phyloP scores from a whole-genome alignment of 169 alveolate species.

The Plasmodium fragile region DNA sequence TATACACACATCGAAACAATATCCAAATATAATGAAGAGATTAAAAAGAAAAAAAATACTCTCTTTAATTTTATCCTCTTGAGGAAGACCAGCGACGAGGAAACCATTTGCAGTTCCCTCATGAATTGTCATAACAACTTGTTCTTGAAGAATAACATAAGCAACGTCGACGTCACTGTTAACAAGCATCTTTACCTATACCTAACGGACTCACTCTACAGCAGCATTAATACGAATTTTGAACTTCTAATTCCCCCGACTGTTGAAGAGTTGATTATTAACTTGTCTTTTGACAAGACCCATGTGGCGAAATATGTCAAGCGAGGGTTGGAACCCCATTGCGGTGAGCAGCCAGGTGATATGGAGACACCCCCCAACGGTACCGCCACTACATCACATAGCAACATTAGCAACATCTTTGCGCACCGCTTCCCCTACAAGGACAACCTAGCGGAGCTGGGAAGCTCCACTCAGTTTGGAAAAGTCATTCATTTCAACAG shows the following conservation, averaged over 20 bases:
- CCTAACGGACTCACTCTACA: constrained; percentile 19
- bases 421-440: constrained; percentile 19
- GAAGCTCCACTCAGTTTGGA: constrained; percentile 17
- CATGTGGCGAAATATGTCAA: not conserved
- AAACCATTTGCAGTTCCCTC: not conserved
- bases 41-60: constrained; percentile 41
- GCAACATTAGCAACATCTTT: constrained; percentile 29
- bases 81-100: constrained; percentile 8
- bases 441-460: constrained; percentile 5
- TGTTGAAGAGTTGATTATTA: constrained; percentile 4
- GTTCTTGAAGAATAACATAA: constrained; percentile 31
- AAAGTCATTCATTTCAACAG: constrained; percentile 1
- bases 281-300: not conserved
- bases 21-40: constrained; percentile 65
- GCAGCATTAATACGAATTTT: not conserved
- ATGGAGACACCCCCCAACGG: not conserved
- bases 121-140: constrained; percentile 18
- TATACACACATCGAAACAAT: constrained; percentile 65
- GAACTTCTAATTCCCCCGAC: not conserved
- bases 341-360: not conserved
- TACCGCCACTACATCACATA: not conserved
- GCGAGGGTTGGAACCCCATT: not conserved
- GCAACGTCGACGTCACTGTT: constrained; percentile 33
- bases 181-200: constrained; percentile 41
- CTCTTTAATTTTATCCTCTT: constrained; percentile 34